phyloP scores from a whole-genome alignment of 352 stramenopile genomes.

The Globisporangium recalcitrans region DNA sequence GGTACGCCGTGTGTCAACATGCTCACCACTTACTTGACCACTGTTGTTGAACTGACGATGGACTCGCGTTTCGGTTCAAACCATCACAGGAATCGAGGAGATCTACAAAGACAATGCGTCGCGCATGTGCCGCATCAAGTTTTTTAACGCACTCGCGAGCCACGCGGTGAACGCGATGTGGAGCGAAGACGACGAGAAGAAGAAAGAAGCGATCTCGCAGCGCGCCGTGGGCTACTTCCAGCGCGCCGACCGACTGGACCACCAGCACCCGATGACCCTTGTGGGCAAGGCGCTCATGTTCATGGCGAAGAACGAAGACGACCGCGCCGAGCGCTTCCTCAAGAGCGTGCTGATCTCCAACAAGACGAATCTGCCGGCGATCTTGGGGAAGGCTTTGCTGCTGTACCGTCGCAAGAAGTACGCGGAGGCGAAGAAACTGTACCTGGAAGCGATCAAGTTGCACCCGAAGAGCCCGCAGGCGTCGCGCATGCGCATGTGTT shows the following conservation, averaged over 20 bases:
- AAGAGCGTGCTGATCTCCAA: conserved; percentile 89
- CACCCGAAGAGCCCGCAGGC: conserved; percentile 89
- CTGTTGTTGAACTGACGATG: neutral
- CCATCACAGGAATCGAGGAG: conserved; percentile 55
- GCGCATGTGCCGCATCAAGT: conserved; percentile 84
- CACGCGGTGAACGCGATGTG: conserved; percentile 87
- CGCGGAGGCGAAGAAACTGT: conserved; percentile 89
- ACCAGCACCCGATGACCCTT: conserved; percentile 87
- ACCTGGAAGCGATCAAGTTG: conserved; percentile 91
- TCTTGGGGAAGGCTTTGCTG: conserved; percentile 81
- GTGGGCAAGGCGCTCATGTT: conserved; percentile 91
- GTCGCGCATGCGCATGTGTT: conserved; percentile 92
- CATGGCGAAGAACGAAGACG: conserved; percentile 90
- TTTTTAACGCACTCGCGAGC: conserved; percentile 83
- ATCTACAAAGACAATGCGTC: conserved; percentile 87
- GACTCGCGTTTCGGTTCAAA: neutral
- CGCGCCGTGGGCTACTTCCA: conserved; percentile 84
- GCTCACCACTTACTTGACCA: neutral
- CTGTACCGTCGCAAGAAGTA: conserved; percentile 88
- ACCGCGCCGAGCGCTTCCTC: conserved; percentile 87
- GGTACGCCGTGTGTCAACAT: conserved; percentile 16
- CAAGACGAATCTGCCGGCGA: conserved; percentile 83
- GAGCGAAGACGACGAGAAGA: conserved; percentile 88
- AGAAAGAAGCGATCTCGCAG: conserved; percentile 72
- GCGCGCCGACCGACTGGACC: conserved; percentile 82